Evolutionary conservation across 768 basidiomycete species (phyloP).

Genomic region (Kwoniella newhampshirensis): DNA sequence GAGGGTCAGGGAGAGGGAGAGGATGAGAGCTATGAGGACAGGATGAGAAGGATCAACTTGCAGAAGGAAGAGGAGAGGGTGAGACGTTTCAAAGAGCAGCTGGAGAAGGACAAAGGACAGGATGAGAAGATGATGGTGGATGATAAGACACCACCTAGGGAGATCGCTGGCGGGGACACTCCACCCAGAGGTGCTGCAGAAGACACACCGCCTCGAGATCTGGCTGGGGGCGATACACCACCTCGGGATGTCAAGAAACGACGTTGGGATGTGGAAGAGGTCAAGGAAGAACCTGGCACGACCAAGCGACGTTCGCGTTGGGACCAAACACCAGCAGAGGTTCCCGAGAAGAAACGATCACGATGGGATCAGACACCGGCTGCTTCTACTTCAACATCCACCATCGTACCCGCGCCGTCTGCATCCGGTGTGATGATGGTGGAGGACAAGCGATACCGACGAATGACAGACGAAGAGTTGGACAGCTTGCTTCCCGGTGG

Average conservation of each 20-base stretch:
- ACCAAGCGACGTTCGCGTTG: slow-evolving; percentile 90
- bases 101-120: slow-evolving; percentile 69
- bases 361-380: slow-evolving; percentile 96
- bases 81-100: slow-evolving; percentile 79
- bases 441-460: slow-evolving; percentile 94
- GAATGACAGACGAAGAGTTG: slow-evolving; percentile 91
- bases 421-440: slow-evolving; percentile 43
- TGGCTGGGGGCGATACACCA: slow-evolving; percentile 58
- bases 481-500: slow-evolving; percentile 79
- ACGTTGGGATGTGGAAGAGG: slow-evolving; percentile 68
- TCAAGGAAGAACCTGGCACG: slow-evolving; percentile 70
- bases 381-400: slow-evolving; percentile 57
- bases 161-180: slow-evolving; percentile 59
- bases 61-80: slow-evolving; percentile 92
- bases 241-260: slow-evolving; percentile 61
- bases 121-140: slow-evolving; percentile 66
- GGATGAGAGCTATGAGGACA: slow-evolving; percentile 85
- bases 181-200: slow-evolving; percentile 54
- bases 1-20: slow-evolving; percentile 66
- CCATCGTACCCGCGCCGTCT: slow-evolving; percentile 15
- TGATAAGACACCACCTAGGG: slow-evolving; percentile 85
- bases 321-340: slow-evolving; percentile 87
- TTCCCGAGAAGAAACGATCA: slow-evolving; percentile 75
- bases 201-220: slow-evolving; percentile 41
- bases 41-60: slow-evolving; percentile 84